phyloP scores from a whole-genome alignment of 495 filamentous ascomycete species.

The Penicillium arizonense region DNA sequence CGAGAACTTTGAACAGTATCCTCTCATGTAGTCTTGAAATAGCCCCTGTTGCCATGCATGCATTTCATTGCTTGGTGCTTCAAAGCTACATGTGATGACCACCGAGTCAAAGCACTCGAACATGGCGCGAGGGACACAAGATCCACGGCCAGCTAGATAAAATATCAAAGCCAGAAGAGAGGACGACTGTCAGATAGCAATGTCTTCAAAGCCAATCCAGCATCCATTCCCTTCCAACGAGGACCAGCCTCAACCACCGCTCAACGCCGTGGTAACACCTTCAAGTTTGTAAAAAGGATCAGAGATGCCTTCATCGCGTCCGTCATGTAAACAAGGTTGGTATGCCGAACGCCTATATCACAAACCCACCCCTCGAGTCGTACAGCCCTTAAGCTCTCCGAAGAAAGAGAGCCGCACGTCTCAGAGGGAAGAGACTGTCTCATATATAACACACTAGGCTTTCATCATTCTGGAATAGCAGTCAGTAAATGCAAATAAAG shows the following conservation, averaged over 20 bases:
- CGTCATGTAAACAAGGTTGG: slow-evolving; percentile 88
- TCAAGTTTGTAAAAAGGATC: slow-evolving; percentile 53
- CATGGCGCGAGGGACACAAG: not conserved
- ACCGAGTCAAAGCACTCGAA: too few species aligned
- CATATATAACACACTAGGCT: slow-evolving; percentile 93
- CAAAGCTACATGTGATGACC: too few species aligned
- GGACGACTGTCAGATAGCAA: not conserved
- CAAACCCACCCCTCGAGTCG: slow-evolving; percentile 64
- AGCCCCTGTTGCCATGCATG: too few species aligned
- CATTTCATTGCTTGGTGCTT: too few species aligned
- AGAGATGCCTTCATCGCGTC: slow-evolving; percentile 99
- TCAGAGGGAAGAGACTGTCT: slow-evolving; percentile 66
- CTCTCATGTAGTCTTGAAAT: too few species aligned
- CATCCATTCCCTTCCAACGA: not conserved
- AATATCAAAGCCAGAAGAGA: not conserved
- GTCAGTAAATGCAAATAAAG: slow-evolving; percentile 40
- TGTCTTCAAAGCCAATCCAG: slow-evolving; percentile 11
- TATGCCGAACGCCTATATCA: slow-evolving; percentile 99
- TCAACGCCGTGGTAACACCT: slow-evolving; percentile 31
- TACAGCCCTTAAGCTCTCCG: slow-evolving; percentile 86
- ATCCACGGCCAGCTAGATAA: not conserved
- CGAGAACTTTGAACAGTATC: too few species aligned
- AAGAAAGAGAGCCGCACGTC: slow-evolving; percentile 81
- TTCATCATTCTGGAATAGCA: slow-evolving; percentile 83
- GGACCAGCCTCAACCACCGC: slow-evolving; percentile 4